Evolutionary conservation across 441 rosid species (phyloP).

Genomic region (California macrophylla): DNA sequence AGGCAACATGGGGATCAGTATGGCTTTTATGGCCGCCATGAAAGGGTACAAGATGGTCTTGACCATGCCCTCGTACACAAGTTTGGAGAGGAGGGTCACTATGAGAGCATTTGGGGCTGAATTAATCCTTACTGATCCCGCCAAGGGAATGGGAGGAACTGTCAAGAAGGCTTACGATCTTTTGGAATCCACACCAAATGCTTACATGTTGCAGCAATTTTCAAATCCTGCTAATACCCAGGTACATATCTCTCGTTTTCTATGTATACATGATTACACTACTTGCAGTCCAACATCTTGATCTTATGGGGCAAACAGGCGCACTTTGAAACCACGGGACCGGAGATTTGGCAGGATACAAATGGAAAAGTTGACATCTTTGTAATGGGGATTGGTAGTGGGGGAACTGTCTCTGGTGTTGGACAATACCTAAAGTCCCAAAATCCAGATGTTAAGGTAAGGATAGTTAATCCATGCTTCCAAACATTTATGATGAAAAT

Average conservation of each 20-base stretch:
- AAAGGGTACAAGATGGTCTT: slow-evolving; percentile 77
- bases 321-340: slow-evolving; percentile 85
- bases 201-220: slow-evolving; percentile 75
- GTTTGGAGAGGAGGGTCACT: slow-evolving; percentile 82
- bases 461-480: neutral
- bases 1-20: slow-evolving; percentile 88
- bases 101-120: slow-evolving; percentile 94
- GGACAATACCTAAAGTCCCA: slow-evolving; percentile 77
- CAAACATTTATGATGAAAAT: neutral
- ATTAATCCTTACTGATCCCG: slow-evolving; percentile 70
- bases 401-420: slow-evolving; percentile 88
- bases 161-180: slow-evolving; percentile 78
- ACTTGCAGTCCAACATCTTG: neutral
- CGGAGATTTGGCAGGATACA: slow-evolving; percentile 93
- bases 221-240: slow-evolving; percentile 70
- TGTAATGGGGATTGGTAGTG: slow-evolving; percentile 92
- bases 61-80: slow-evolving; percentile 93
- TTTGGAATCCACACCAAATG: slow-evolving; percentile 58
- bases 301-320: slow-evolving; percentile 31
- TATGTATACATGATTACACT: neutral
- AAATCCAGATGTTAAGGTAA: slow-evolving; percentile 79
- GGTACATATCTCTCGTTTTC: slow-evolving; percentile 26
- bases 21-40: slow-evolving; percentile 85
- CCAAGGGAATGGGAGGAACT: slow-evolving; percentile 91
- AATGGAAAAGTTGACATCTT: slow-evolving; percentile 76